A percentile compares a stretch with the other conserved stretches of the same genome.
phyloP scores from a whole-genome alignment of 495 filamentous ascomycete genomes.

The Podospora bellae-mahoneyi region DNA sequence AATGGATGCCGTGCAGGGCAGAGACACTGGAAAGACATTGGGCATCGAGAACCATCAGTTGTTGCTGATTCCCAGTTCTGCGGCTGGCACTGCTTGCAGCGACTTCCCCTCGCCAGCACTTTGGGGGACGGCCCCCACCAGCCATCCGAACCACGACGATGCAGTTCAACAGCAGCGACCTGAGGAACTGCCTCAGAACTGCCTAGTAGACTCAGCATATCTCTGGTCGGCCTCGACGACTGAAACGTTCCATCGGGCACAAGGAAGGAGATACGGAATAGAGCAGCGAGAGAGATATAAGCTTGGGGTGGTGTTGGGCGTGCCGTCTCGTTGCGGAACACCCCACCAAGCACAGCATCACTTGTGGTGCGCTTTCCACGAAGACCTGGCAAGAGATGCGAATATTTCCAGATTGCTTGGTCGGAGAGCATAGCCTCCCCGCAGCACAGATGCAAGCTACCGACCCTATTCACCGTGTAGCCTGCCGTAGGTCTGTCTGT shows the following conservation, averaged over 20 bases:
- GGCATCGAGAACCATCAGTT: background rate
- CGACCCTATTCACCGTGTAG: background rate
- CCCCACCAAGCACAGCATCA: slow-evolving; percentile 9
- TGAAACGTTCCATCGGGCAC: slow-evolving; percentile 12
- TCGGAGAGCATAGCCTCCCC: background rate
- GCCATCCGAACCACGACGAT: slow-evolving; percentile 1
- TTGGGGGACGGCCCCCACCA: slow-evolving; percentile 2
- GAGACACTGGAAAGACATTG: slow-evolving; percentile 19
- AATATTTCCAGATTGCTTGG: background rate
- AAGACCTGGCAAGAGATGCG: background rate
- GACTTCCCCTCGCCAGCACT: background rate
- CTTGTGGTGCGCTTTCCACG: background rate
- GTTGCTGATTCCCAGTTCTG: slow-evolving; percentile 1
- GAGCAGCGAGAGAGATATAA: background rate
- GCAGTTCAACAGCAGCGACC: background rate
- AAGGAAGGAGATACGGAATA: background rate
- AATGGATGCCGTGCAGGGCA: slow-evolving; percentile 12
- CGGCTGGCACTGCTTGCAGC: background rate
- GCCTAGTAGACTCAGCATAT: background rate
- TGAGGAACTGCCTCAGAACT: background rate
- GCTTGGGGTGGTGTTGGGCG: background rate
- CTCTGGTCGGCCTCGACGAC: background rate
- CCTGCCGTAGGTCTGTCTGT: background rate
- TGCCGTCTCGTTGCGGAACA: background rate
- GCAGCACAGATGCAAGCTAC: background rate